Evolutionary conservation across 495 filamentous ascomycete species (phyloP), one percentile per base, ranked within the genome.

Genomic region (Hypoxylon trugodes): DNA sequence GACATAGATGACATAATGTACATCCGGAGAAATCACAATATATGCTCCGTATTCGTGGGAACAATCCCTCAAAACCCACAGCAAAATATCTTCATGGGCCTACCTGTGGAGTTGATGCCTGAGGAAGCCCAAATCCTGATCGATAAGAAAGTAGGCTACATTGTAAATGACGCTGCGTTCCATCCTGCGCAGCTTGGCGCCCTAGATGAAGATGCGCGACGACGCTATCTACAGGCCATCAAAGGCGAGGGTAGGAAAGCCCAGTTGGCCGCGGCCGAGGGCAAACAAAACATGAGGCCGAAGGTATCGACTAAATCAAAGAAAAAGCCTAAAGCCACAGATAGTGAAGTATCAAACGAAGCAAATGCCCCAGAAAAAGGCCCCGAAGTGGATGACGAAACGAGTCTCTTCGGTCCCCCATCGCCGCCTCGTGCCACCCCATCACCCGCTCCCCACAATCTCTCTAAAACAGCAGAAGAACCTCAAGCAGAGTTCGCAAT

Each of bases 51-150:
- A 18, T 78, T 97, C 42, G 89, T 89, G 41, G 95, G 95, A 36
- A 90, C 89, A 2, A 86, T 97, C 35, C 92, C 96, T 2, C 95
- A 97, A 76, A 85, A 89, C 36, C 92, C 94, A 4, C 91, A 94
- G 66, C 95, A 98, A 74, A 98, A 97, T 79, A 82, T 97, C 46
- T 97, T 98, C 72, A 82, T 93, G 55, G 91, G 95, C 15, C 74
- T 98, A 30, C 95, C 95, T 1, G 69, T 97, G 32, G 88, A 97
- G 77, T 78, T 98, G 35, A 91, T 94, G 83, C 87, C 90, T 0
- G 95, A 98, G 73, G 95, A 98, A 77, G 93, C 88, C 2, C 83
- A 86, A 52, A 71, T 96, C 52, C 83, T 98, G 26, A 87, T 96
- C 57, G 91, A 96, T 65, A 89, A 87, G 66, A 86, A 84, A 66